phyloP scores from a whole-genome alignment of 2,329 filamentous ascomycete genomes.

The Ophiostoma sp. region DNA sequence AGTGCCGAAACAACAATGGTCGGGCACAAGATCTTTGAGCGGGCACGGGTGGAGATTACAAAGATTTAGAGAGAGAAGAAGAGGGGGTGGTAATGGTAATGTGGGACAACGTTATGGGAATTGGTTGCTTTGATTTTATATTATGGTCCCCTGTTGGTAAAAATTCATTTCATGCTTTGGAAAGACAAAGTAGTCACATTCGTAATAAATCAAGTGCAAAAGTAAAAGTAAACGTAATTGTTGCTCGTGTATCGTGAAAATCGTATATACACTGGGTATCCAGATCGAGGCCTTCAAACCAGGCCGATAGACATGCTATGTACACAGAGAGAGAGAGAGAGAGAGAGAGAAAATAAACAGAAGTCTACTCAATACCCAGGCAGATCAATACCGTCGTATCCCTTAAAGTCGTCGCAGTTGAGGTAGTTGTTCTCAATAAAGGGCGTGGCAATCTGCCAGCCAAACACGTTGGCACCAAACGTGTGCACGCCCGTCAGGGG shows the following conservation, averaged over 20 bases:
- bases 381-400: conserved; percentile 31
- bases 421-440: conserved; percentile 40
- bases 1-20: conserved; percentile 57
- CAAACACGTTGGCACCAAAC: conserved; percentile 29
- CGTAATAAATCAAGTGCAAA: neutral
- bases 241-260: neutral
- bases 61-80: conserved; percentile 53
- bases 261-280: neutral
- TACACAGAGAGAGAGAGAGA: neutral
- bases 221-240: neutral
- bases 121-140: neutral
- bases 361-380: conserved; percentile 16
- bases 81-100: neutral
- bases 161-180: neutral
- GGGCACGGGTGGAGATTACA: conserved; percentile 83
- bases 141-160: neutral
- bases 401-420: conserved; percentile 35
- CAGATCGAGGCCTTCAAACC: neutral
- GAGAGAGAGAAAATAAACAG: neutral
- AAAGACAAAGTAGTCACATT: neutral
- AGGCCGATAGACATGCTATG: neutral
- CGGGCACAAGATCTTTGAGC: conserved; percentile 74
- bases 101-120: neutral
- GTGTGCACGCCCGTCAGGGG: conserved; percentile 32
- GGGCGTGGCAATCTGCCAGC: conserved; percentile 38